Conservation (phyloP, 306 rosid species). For the Corylus heterophylla region DNA sequence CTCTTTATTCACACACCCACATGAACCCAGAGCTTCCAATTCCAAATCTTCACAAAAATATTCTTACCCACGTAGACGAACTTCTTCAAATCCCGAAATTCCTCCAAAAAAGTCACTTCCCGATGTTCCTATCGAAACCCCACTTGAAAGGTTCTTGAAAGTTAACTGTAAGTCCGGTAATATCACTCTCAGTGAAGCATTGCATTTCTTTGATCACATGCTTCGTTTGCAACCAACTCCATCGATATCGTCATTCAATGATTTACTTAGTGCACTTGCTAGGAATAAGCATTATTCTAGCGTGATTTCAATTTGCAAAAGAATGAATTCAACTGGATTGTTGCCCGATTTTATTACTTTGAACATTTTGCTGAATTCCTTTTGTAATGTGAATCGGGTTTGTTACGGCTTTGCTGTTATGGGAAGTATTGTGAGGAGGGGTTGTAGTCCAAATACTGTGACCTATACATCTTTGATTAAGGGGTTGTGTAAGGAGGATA, state of each 20-base stretch:
- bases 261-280: slow-evolving; percentile 37
- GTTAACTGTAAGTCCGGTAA: slow-evolving; percentile 30
- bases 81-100: slow-evolving; percentile 15
- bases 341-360: slow-evolving; percentile 25
- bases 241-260: slow-evolving; percentile 39
- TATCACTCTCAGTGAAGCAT: slow-evolving; percentile 26
- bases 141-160: slow-evolving; percentile 26
- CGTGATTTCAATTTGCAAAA: slow-evolving; percentile 26
- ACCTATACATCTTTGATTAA: slow-evolving; percentile 40
- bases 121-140: slow-evolving; percentile 13
- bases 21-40: slow-evolving; percentile 11
- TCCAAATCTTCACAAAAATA: background rate
- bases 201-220: slow-evolving; percentile 33
- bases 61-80: background rate
- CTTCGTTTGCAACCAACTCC: slow-evolving; percentile 36
- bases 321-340: slow-evolving; percentile 26
- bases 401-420: slow-evolving; percentile 34
- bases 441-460: slow-evolving; percentile 31
- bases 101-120: background rate
- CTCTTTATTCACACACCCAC: slow-evolving; percentile 18
- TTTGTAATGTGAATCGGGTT: slow-evolving; percentile 32
- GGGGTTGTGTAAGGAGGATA: slow-evolving; percentile 48
- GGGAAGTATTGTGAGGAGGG: slow-evolving; percentile 36
- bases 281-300: slow-evolving; percentile 37
- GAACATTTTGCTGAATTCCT: slow-evolving; percentile 44